These are phyloP conservation scores for Exobasidium rhododendri DNA, from an alignment of 1,284 basidiomycete species.

Conservation along the genomic window DNA sequence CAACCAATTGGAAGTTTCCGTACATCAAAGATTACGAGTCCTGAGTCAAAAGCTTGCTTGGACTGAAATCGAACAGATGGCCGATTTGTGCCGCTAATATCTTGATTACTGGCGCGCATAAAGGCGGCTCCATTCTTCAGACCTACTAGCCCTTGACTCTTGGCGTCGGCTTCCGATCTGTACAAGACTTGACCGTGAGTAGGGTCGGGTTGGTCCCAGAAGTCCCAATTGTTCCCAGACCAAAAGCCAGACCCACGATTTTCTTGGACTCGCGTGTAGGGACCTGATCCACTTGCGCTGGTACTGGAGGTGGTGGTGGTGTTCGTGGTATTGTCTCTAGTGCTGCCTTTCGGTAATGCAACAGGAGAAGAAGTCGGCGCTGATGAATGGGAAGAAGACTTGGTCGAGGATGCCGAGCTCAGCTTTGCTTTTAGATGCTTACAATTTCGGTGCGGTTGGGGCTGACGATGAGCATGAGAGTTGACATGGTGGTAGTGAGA, in stretches of 20 bases:
- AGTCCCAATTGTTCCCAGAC: constrained; percentile 6
- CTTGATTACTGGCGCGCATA: constrained; percentile 5
- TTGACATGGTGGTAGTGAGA: background rate
- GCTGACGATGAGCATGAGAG: background rate
- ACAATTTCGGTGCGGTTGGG: background rate
- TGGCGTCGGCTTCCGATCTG: constrained; percentile 2
- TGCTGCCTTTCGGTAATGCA: background rate
- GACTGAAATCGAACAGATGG: constrained; percentile 34
- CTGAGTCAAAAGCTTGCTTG: constrained; percentile 36
- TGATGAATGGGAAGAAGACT: background rate
- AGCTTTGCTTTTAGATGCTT: background rate
- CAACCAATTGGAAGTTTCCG: constrained; percentile 44
- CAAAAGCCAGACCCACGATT: constrained; percentile 12
- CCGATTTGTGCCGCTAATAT: constrained; percentile 12
- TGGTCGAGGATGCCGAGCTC: no score
- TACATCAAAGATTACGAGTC: constrained; percentile 39
- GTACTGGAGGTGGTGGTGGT: background rate
- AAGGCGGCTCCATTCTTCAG: constrained; percentile 4
- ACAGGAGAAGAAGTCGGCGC: background rate
- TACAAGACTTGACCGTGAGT: constrained; percentile 13
- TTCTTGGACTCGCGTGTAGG: background rate
- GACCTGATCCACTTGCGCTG: background rate
- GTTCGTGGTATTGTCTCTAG: background rate
- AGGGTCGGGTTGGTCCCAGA: constrained; percentile 8
- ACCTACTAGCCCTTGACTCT: constrained; percentile 9